phyloP scores from a whole-genome alignment of 106 monocot species.

The Allium sativum region DNA sequence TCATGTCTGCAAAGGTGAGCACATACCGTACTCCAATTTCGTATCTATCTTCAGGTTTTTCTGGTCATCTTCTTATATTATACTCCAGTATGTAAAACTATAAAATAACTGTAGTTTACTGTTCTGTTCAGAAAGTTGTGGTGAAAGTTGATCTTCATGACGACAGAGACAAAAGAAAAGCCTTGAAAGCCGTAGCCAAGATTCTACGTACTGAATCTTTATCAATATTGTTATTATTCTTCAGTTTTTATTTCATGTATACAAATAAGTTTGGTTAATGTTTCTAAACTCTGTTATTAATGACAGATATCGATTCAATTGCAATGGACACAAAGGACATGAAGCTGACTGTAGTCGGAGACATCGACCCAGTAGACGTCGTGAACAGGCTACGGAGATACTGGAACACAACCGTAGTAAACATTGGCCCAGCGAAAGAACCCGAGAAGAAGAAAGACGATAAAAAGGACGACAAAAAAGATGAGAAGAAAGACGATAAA shows the following conservation, averaged over 20 bases:
- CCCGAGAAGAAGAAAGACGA: conserved; percentile 6
- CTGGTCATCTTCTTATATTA: no score
- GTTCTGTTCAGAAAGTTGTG: conserved; percentile 18
- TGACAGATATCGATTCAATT: conserved; percentile 18
- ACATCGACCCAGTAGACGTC: conserved; percentile 7
- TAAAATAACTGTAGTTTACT: no score
- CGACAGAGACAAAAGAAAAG: conserved; percentile 15
- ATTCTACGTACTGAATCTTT: conserved; percentile 5
- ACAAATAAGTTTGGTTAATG: no score
- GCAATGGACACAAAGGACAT: conserved; percentile 12
- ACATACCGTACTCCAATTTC: no score
- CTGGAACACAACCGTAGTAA: conserved; percentile 2
- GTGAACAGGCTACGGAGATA: conserved; percentile 11
- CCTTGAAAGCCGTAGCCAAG: conserved; percentile 15
- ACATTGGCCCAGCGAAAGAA: conserved; percentile 7
- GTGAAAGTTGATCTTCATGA: conserved; percentile 10
- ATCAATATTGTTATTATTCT: no score
- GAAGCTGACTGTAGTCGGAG: conserved; percentile 12
- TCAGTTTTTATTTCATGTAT: no score
- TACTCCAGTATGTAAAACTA: no score
- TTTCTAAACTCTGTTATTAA: no score
- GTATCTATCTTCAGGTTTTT: no score
- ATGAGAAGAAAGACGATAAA: neutral
- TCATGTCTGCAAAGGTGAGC: no score
- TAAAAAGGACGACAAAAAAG: conserved; percentile 3